These are phyloP conservation scores for Micractinium conductrix DNA, from an alignment of 139 green algal species.

Conservation along the genomic window DNA sequence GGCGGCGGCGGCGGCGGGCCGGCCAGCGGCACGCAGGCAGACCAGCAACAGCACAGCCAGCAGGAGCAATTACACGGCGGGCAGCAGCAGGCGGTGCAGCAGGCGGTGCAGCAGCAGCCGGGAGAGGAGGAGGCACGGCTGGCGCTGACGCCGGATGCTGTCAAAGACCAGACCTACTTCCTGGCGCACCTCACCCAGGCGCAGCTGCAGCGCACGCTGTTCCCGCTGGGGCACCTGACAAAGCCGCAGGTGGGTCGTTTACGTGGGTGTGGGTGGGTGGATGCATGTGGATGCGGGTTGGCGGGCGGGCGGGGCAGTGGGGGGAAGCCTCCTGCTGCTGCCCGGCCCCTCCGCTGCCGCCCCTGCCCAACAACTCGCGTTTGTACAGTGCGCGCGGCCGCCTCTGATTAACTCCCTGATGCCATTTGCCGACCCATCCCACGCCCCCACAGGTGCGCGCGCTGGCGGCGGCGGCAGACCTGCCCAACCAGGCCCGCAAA, in stretches of 20 bases:
- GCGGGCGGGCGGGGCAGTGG: no score
- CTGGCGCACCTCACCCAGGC: constrained; percentile 73
- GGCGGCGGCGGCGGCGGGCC: constrained; percentile 8
- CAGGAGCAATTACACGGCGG: background rate
- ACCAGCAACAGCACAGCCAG: constrained; percentile 19
- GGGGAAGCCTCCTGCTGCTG: no score
- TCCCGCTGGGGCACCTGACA: constrained; percentile 90
- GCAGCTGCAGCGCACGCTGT: constrained; percentile 88
- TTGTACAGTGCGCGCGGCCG: no score
- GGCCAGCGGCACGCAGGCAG: constrained; percentile 1
- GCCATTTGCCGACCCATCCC: no score
- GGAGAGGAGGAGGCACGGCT: constrained; percentile 48
- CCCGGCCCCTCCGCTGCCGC: no score
- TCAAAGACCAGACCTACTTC: constrained; percentile 98
- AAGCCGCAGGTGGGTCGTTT: constrained; percentile 73
- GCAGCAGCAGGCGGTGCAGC: constrained; percentile 14
- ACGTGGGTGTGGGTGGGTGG: background rate
- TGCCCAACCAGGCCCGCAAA: constrained; percentile 88
- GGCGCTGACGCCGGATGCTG: constrained; percentile 73
- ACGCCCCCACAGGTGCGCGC: constrained; percentile 64
- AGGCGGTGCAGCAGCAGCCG: constrained; percentile 9
- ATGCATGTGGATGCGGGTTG: no score
- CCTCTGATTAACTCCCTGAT: no score
- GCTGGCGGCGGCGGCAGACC: constrained; percentile 74
- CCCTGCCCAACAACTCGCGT: no score